These are phyloP conservation scores for Hypoxylon crocopeplum DNA, from an alignment of 495 filamentous ascomycete genomes.

Conservation along the genomic window DNA sequence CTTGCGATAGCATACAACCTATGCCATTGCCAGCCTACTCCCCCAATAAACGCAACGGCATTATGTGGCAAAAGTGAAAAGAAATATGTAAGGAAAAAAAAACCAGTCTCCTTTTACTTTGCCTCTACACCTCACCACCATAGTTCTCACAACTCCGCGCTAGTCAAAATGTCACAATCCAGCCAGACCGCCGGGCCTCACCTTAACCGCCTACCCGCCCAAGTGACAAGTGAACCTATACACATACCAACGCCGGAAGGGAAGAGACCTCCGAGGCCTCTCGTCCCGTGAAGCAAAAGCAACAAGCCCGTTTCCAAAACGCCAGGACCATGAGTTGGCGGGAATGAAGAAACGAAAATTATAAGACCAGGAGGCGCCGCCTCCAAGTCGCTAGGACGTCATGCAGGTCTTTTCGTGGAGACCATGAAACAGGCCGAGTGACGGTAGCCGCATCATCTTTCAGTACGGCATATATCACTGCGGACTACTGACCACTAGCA, in stretches of 20 bases:
- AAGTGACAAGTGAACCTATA: constrained; percentile 7
- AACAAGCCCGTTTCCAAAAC: constrained; percentile 18
- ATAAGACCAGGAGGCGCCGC: constrained; percentile 14
- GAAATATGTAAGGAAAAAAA: constrained; percentile 1
- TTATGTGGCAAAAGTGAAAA: neutral
- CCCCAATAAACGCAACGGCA: neutral
- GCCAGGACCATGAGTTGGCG: constrained; percentile 4
- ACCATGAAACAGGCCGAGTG: constrained; percentile 1
- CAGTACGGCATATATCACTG: neutral
- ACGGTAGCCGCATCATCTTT: constrained; percentile 6
- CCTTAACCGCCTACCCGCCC: constrained; percentile 15
- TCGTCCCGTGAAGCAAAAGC: constrained; percentile 7
- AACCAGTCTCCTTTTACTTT: constrained; percentile 15
- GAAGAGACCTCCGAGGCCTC: neutral
- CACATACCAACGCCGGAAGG: constrained; percentile 11
- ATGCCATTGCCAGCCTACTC: neutral
- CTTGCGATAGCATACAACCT: constrained; percentile 7
- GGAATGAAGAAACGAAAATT: neutral
- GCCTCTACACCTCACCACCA: neutral
- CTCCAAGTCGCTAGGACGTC: constrained; percentile 12
- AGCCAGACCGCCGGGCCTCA: neutral
- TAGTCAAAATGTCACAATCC: constrained; percentile 16
- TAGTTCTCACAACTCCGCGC: constrained; percentile 28
- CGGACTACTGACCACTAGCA: neutral
- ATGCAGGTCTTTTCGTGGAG: neutral